Conservation (phyloP, 129 eudicot species). For the Silybum marianum region DNA sequence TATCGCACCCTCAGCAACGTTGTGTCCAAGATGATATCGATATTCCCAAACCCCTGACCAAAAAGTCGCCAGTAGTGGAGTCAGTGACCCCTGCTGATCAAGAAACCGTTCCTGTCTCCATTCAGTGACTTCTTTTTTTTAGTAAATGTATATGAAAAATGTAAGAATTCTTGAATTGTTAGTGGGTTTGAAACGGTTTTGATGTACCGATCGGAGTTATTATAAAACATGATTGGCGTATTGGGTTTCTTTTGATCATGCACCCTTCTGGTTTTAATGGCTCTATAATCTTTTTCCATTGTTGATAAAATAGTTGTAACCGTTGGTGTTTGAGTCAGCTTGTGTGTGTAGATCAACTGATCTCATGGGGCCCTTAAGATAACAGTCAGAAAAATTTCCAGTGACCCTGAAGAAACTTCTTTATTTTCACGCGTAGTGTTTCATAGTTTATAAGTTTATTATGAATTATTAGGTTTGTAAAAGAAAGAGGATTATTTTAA, state of each 20-base stretch:
- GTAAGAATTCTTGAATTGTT: not conserved
- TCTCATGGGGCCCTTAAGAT: not conserved
- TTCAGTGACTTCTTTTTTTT: constrained; percentile 38
- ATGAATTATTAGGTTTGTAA: no score
- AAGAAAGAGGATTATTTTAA: no score
- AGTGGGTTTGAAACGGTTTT: not conserved
- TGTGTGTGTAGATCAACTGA: not conserved
- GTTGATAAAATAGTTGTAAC: not conserved
- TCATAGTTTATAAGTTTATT: no score
- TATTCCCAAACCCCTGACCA: constrained; percentile 74
- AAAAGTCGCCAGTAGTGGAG: constrained; percentile 57
- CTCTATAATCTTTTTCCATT: not conserved
- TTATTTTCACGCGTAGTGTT: no score
- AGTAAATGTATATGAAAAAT: constrained; percentile 5
- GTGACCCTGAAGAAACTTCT: not conserved
- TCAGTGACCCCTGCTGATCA: constrained; percentile 39
- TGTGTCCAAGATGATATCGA: constrained; percentile 83
- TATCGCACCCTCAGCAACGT: constrained; percentile 94
- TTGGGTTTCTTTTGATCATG: not conserved
- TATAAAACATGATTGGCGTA: constrained; percentile 7
- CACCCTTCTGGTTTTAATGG: constrained; percentile 9
- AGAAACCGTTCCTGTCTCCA: constrained; percentile 56
- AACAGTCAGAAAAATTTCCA: not conserved
- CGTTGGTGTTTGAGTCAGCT: not conserved
- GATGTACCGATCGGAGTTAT: not conserved